Percentiles rank a stretch among this genome's conserved stretches.
These are phyloP conservation scores for Plenodomus tracheiphilus DNA, from an alignment of 2,329 filamentous ascomycete species.

Conservation along the genomic window DNA sequence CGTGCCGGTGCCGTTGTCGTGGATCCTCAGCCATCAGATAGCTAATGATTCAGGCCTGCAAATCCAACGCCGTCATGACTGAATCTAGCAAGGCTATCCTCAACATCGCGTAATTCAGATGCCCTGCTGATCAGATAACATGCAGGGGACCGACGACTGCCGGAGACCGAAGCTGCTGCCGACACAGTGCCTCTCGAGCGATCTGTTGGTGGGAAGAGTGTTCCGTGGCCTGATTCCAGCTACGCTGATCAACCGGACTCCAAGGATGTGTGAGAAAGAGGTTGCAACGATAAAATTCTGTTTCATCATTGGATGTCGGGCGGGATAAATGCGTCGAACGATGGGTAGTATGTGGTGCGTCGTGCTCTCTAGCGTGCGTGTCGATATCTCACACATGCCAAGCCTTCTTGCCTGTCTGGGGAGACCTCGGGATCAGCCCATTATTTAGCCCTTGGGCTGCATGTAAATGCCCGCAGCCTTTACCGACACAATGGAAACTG, in stretches of 20 bases:
- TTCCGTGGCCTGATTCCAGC: no score
- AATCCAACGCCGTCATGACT: no score
- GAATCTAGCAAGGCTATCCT: constrained; percentile 1
- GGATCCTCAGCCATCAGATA: constrained; percentile 9
- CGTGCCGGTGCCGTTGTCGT: constrained; percentile 23
- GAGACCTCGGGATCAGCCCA: neutral
- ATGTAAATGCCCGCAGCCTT: neutral
- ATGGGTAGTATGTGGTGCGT: neutral
- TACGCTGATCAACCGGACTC: no score
- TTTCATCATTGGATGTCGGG: neutral
- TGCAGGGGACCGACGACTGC: no score
- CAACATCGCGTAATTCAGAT: neutral
- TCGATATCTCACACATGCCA: neutral
- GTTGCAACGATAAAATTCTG: neutral
- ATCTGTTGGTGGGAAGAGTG: no score
- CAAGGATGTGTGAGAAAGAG: no score
- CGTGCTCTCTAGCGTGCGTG: no score
- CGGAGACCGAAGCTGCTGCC: no score
- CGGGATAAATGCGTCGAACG: neutral
- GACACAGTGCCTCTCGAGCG: no score
- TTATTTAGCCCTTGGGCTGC: neutral
- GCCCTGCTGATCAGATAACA: no score
- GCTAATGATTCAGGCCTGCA: constrained; percentile 3
- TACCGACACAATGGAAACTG: neutral
- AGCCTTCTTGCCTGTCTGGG: neutral